Evolutionary conservation across 257 asterid genomes (phyloP).

Genomic region (Apocynum venetum): DNA sequence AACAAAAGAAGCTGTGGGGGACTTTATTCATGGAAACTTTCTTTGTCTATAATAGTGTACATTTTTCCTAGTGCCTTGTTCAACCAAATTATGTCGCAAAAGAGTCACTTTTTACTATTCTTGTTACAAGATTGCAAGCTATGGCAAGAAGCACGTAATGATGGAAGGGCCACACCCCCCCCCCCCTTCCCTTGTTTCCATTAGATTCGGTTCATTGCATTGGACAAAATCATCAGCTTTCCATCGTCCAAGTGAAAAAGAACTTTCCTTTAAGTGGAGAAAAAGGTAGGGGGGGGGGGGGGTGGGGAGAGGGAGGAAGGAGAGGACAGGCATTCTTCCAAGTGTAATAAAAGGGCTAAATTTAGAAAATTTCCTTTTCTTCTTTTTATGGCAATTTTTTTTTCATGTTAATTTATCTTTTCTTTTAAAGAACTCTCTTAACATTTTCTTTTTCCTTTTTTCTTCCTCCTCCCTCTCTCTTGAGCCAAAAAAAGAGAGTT

Average conservation of each 20-base stretch:
- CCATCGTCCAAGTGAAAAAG: constrained; percentile 26
- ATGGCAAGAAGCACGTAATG: constrained; percentile 27
- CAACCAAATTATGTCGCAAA: constrained; percentile 14
- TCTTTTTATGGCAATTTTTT: no score
- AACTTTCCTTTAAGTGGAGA: constrained; percentile 36
- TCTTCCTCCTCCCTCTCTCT: no score
- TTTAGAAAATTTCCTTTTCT: no score
- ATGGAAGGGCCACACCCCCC: constrained; percentile 36
- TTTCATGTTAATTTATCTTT: no score
- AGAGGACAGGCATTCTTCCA: constrained; percentile 19
- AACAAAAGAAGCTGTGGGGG: constrained; percentile 15
- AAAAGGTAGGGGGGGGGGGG: constrained; percentile 24
- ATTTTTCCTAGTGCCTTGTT: constrained; percentile 27
- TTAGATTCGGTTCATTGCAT: constrained; percentile 13
- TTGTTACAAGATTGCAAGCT: constrained; percentile 31
- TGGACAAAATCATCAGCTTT: constrained; percentile 29
- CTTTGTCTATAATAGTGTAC: neutral
- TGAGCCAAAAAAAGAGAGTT: no score
- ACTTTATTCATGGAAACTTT: neutral
- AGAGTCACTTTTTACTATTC: constrained; percentile 39
- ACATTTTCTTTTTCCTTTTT: no score
- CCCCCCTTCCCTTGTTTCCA: constrained; percentile 23
- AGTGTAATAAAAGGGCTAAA: no score
- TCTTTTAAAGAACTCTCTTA: no score
- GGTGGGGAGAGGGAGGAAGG: constrained; percentile 23